A percentile compares a stretch with the other conserved stretches of the same genome.
phyloP scores from a whole-genome alignment of 805 yeast species.

The Starmerella vitae region DNA sequence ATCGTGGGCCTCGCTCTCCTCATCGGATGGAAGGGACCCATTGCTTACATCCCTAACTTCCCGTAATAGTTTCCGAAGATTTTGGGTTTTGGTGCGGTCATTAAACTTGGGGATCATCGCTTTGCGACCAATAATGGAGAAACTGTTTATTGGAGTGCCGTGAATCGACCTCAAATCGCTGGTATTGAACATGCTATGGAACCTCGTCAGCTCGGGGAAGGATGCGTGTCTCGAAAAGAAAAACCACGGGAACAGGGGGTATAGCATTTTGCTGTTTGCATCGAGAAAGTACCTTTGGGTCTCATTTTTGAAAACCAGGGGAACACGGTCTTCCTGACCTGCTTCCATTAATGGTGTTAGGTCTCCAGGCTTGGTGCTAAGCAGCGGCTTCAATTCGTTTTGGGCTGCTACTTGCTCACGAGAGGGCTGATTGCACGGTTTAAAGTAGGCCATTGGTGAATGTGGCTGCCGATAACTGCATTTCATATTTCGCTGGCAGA shows the following conservation, averaged over 20 bases:
- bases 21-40: constrained; percentile 1
- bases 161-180: constrained; percentile 5
- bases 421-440: constrained; percentile 18
- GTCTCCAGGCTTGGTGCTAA: constrained; percentile 9
- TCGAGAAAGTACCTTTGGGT: constrained; percentile 12
- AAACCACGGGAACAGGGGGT: constrained; percentile 21
- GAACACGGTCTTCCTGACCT: no score
- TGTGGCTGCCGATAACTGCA: constrained; percentile 12
- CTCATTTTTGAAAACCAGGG: constrained; percentile 9
- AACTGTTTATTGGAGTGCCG: background rate
- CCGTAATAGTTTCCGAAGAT: background rate
- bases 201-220: constrained; percentile 18
- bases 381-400: constrained; percentile 14
- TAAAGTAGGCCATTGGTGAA: constrained; percentile 15
- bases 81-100: background rate
- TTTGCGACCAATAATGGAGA: background rate
- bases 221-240: constrained; percentile 28
- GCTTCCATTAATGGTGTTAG: constrained; percentile 5
- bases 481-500: constrained; percentile 9
- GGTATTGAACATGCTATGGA: constrained; percentile 16
- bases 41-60: background rate
- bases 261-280: constrained; percentile 1
- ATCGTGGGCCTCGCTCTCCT: constrained; percentile 1
- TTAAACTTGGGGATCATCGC: background rate
- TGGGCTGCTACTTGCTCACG: constrained; percentile 3